Evolutionary conservation across 2,329 filamentous ascomycete species (phyloP).

Genomic region (Magnaporthiopsis incrustans): DNA sequence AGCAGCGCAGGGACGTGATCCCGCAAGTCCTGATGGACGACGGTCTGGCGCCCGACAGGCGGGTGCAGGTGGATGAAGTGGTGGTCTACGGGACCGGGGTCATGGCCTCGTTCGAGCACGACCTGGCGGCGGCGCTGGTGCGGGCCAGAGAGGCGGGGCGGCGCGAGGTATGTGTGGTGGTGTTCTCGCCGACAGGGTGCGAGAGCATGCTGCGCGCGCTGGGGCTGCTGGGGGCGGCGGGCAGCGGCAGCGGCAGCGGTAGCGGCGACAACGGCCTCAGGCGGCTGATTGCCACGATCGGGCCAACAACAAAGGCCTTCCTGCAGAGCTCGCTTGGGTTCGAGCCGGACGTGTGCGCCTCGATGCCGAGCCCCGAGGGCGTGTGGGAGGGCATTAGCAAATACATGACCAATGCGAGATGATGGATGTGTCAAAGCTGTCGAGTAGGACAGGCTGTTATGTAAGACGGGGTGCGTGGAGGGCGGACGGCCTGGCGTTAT

Average conservation of each 20-base stretch:
- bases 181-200: slow-evolving; percentile 62
- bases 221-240: slow-evolving; percentile 36
- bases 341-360: slow-evolving; percentile 71
- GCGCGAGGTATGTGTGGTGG: slow-evolving; percentile 60
- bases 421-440: slow-evolving; percentile 2
- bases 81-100: slow-evolving; percentile 83
- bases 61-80: slow-evolving; percentile 66
- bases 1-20: slow-evolving; percentile 83
- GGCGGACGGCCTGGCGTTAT: no score
- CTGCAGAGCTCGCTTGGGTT: slow-evolving; percentile 57
- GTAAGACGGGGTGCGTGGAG: neutral
- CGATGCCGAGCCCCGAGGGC: slow-evolving; percentile 74
- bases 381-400: slow-evolving; percentile 58
- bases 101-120: slow-evolving; percentile 65
- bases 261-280: slow-evolving; percentile 19
- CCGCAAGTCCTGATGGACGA: slow-evolving; percentile 66
- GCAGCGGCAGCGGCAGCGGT: slow-evolving; percentile 18
- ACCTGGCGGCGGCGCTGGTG: slow-evolving; percentile 50
- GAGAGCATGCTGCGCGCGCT: slow-evolving; percentile 50
- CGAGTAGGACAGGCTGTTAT: neutral
- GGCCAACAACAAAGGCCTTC: slow-evolving; percentile 80
- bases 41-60: slow-evolving; percentile 34
- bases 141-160: slow-evolving; percentile 27
- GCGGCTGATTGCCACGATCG: slow-evolving; percentile 76
- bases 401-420: slow-evolving; percentile 25